Evolutionary conservation across 257 asterid genomes (phyloP).

Genomic region (Nicotiana tabacum): DNA sequence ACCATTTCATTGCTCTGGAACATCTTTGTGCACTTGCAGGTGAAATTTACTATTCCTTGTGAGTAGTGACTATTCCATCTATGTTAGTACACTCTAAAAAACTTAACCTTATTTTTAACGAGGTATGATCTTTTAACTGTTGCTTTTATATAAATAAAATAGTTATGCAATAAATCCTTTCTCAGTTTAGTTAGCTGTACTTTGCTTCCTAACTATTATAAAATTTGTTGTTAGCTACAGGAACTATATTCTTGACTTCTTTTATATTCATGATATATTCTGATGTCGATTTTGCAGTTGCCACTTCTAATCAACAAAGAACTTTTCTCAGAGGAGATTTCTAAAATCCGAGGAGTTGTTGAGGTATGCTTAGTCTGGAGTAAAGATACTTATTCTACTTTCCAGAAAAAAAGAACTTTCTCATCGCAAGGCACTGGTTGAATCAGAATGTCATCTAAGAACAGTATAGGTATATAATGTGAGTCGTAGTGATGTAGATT

Average conservation of each 20-base stretch:
- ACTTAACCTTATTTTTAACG: neutral
- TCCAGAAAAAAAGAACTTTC: conserved; percentile 7
- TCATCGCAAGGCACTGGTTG: neutral
- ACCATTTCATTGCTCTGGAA: conserved; percentile 80
- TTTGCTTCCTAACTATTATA: neutral
- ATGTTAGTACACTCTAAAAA: neutral
- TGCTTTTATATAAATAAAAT: neutral
- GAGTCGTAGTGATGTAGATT: neutral
- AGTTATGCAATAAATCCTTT: neutral
- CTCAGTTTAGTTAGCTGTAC: neutral
- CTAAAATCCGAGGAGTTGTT: conserved; percentile 53
- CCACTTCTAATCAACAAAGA: conserved; percentile 68
- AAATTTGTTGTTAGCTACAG: neutral
- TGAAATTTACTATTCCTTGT: conserved; percentile 20
- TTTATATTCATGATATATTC: neutral
- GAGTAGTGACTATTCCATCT: neutral
- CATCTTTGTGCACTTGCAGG: conserved; percentile 93
- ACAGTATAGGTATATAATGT: neutral
- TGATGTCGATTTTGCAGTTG: conserved; percentile 50
- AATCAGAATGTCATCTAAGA: neutral
- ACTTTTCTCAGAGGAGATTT: conserved; percentile 63
- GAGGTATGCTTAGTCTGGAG: conserved; percentile 44
- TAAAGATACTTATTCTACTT: conserved; percentile 13
- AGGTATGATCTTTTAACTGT: neutral
- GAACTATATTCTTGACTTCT: neutral